These are phyloP conservation scores for Beauveria sp. DNA, from an alignment of 2,329 filamentous ascomycete species.

Conservation along the genomic window DNA sequence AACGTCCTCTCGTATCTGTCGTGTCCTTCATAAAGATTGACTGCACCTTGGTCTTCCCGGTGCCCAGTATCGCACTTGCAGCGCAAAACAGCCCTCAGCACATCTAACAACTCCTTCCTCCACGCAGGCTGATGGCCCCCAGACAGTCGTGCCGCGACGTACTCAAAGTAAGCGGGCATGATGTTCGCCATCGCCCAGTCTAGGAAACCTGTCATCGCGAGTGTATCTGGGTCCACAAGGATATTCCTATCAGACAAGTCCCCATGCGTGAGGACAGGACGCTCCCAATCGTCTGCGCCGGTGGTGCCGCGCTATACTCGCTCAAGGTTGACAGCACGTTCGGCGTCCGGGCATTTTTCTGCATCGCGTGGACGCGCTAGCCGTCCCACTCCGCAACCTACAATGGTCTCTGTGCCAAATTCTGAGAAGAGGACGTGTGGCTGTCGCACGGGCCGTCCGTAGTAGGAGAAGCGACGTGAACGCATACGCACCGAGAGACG, in stretches of 20 bases:
- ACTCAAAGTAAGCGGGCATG: slow-evolving; percentile 3
- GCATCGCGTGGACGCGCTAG: not conserved
- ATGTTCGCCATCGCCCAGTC: not conserved
- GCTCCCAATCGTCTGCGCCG: not conserved
- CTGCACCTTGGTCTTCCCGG: not conserved
- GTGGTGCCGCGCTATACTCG: not conserved
- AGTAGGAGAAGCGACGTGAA: not conserved
- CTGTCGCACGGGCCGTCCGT: not conserved
- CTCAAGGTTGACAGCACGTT: not conserved
- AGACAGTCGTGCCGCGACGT: not conserved
- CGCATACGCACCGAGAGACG: not conserved
- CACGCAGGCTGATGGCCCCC: not conserved
- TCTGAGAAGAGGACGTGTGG: not conserved
- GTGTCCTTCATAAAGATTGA: not conserved
- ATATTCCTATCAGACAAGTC: not conserved
- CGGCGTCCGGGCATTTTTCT: not conserved
- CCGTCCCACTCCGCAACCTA: not conserved
- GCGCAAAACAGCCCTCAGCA: not conserved
- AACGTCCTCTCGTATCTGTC: not conserved
- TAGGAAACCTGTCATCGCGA: not conserved
- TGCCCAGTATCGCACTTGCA: not conserved
- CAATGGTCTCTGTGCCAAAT: not conserved
- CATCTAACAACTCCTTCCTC: not conserved
- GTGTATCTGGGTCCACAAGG: not conserved
- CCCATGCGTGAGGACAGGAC: not conserved